Evolutionary conservation across 441 rosid species (phyloP), one percentile per base, ranked within the genome.

Genomic region (Flueggea neowawraea): DNA sequence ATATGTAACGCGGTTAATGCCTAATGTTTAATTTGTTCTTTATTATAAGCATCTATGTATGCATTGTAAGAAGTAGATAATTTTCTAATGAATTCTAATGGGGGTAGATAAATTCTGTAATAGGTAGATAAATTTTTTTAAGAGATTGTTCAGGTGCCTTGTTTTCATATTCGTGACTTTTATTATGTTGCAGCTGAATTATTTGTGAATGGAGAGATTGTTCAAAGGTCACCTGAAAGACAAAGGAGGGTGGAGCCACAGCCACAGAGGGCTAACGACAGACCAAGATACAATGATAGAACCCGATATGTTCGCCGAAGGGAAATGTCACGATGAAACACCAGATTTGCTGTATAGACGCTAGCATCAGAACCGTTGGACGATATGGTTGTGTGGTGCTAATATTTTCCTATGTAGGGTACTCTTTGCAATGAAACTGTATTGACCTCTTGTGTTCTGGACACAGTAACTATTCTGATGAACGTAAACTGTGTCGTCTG

Each of bases 281-380:
- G 97, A 69, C 99, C 99, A 10, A 89, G 99, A 78, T 95, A 91
- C 79, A 95, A 95, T 58, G 99, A 91, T 76, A 74, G 95, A 67
- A 91, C 98, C 67, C 75, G 97, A 16, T 94, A 89, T 22, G 88
- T 83, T 31, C 90, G 97, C 14, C 92, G 96, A 69, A 76, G 86
- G 65, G 90, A 89, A 75, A 84, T 80, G 69, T 72, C 66, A 60
- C 74, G 86, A 16, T 83, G 76, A 85, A 55, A 50, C 10, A 47
- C 41, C 41, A 36, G 41, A 36, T 36, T 36, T 36, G 28, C 41
- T 36, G 41, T 36, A 36, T 36, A 36, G 41, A 36, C 6, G 41
- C 41, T 36, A 4, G 41, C 41, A 36, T 36, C 41, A 36, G 41
- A 1, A 1, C 41, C 41, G 41, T n/a, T n/a, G n/a, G n/a, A n/a